Evolutionary conservation across 441 rosid genomes (phyloP), one percentile per base, ranked within the genome.

Genomic region (Francoa sonchifolia): DNA sequence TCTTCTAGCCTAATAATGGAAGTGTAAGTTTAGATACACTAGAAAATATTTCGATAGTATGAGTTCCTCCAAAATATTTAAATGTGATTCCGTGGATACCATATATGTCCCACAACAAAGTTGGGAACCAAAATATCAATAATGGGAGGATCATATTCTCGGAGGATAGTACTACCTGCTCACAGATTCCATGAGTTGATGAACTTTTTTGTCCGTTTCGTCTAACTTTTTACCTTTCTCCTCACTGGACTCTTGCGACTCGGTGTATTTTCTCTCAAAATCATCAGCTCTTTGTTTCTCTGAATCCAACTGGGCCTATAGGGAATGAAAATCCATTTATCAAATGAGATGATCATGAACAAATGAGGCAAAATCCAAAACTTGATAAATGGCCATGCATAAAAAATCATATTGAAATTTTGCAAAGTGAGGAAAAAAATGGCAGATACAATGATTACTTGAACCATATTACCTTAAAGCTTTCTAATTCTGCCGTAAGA

Each of bases 171-270:
- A 31, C 26, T 71, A 80, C 99, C 90, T 77, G 47, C 76, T 73
- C 50, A 92, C 19, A 19, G 95, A 65, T 61, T 92, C 96, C 63
- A 81, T 94, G 57, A 83, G 80, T 41, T 66, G 86, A 11, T 63
- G 85, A 65, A 55, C 77, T 44, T 71, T 87, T 56, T 72, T 77
- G 70, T 83, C 95, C 6, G 89, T 52, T 46, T 87, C 96, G 51
- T 83, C 96, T 48, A 83, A 34, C 44, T 69, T 92, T 50, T 52
- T 73, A 34, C 28, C 32, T 39, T 49, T 74, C 17, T 71, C 88
- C 61, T 92, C 96, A 7, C 60, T 64, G 18, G 52, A 32, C 50
- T 62, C 74, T 52, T 69, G 65, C 33, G 59, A 50, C 62, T 81
- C 96, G 37, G 59, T 69, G 33, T 52, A 72, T 51, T 77, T 92